These are phyloP conservation scores for Trichoderma lentiforme DNA, from an alignment of 2,329 filamentous ascomycete genomes.

Conservation along the genomic window DNA sequence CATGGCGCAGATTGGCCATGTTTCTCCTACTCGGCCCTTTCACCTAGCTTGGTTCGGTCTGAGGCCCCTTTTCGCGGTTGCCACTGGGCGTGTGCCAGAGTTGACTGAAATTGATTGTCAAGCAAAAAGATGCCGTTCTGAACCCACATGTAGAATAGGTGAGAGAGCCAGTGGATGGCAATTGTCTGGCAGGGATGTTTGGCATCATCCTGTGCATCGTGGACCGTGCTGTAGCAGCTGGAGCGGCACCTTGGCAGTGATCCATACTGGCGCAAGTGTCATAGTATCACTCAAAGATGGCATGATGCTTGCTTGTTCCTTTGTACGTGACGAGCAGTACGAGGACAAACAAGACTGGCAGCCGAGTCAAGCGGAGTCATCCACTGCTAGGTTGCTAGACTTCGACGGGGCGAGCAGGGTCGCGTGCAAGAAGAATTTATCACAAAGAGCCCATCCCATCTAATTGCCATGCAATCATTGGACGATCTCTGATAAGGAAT, in stretches of 20 bases:
- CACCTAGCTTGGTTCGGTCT: conserved; percentile 4
- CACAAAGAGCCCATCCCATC: background rate
- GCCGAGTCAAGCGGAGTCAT: conserved; percentile 1
- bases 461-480: background rate
- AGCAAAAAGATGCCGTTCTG: background rate
- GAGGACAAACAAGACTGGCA: background rate
- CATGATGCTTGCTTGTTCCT: conserved; percentile 5
- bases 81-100: conserved; percentile 1
- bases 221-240: background rate
- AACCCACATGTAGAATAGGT: background rate
- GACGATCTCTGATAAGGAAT: background rate
- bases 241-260: background rate
- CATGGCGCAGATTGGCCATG: conserved; percentile 10
- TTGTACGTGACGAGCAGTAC: background rate
- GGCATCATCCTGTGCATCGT: background rate
- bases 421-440: conserved; percentile 7
- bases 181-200: background rate
- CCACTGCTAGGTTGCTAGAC: background rate
- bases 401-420: conserved; percentile 8
- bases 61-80: conserved; percentile 5
- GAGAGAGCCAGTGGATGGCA: background rate
- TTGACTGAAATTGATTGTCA: background rate
- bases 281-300: background rate
- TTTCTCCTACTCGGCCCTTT: conserved; percentile 19
- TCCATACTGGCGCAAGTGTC: background rate